phyloP scores from a whole-genome alignment of 257 asterid species.

The Solanum sitiens region DNA sequence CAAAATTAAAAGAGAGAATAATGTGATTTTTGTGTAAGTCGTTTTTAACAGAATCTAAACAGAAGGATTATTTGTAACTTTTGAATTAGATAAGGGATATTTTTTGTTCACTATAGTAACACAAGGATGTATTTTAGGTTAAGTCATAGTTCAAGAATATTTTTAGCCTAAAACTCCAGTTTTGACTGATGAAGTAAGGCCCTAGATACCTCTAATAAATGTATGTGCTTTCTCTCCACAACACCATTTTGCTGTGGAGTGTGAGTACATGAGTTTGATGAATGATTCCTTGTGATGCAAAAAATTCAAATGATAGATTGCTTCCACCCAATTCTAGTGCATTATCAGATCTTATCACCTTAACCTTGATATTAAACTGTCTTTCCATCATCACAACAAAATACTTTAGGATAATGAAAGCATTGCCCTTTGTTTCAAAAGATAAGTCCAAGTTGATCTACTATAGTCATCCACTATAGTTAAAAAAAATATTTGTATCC shows the following conservation, averaged over 20 bases:
- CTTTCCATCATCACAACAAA: background rate
- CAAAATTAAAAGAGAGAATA: too few relatives aligned
- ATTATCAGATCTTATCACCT: background rate
- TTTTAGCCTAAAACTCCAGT: background rate
- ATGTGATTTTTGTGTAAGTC: too few relatives aligned
- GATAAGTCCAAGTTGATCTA: too few relatives aligned
- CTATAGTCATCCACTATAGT: too few relatives aligned
- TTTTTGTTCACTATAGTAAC: too few relatives aligned
- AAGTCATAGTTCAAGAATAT: too few relatives aligned
- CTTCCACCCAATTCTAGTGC: background rate
- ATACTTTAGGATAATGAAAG: background rate
- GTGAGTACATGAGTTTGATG: background rate
- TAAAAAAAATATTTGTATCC: too few relatives aligned
- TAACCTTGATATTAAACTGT: background rate
- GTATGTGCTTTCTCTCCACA: background rate
- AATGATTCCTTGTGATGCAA: background rate
- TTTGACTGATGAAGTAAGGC: background rate
- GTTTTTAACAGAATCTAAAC: too few relatives aligned
- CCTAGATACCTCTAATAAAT: background rate
- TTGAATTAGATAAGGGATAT: too few relatives aligned
- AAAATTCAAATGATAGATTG: background rate
- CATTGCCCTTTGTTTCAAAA: background rate
- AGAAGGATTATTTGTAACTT: too few relatives aligned
- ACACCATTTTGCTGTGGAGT: background rate
- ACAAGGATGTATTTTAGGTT: too few relatives aligned